phyloP scores from a whole-genome alignment of 192 early-diverging fungal species.

The Entomortierella beljakovae region DNA sequence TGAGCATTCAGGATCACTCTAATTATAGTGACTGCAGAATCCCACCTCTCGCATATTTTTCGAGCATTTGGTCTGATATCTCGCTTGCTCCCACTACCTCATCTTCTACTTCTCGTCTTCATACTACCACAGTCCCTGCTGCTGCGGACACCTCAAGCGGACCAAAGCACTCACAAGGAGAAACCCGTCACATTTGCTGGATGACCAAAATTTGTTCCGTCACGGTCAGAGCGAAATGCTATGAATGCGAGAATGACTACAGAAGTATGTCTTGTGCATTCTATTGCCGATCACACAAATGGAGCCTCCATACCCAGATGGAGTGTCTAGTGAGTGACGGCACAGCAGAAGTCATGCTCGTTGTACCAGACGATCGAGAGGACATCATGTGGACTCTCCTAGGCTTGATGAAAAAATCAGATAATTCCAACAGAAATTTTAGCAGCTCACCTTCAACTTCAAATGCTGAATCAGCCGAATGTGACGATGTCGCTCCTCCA shows the following conservation, averaged over 20 bases:
- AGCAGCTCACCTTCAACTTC: neutral
- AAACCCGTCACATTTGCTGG: constrained; percentile 24
- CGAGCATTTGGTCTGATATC: neutral
- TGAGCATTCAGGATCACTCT: too few relatives aligned
- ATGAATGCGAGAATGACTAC: constrained; percentile 27
- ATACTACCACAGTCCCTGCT: neutral
- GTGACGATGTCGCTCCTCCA: neutral
- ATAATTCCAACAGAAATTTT: neutral
- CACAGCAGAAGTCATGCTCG: constrained; percentile 5
- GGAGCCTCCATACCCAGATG: constrained; percentile 22
- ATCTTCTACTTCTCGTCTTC: neutral
- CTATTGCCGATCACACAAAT: constrained; percentile 21
- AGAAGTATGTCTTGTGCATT: constrained; percentile 10
- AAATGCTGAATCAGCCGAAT: neutral
- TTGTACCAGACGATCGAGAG: constrained; percentile 15
- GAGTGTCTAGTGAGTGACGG: constrained; percentile 27
- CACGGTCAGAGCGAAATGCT: constrained; percentile 19
- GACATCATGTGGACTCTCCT: constrained; percentile 33
- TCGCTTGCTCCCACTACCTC: neutral
- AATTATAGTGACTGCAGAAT: neutral
- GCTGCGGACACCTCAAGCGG: neutral
- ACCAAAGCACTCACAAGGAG: neutral
- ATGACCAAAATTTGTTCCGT: constrained; percentile 4
- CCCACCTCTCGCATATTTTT: neutral
- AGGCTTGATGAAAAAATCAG: constrained; percentile 3